Evolutionary conservation across 1,139 yeast genomes (phyloP), one percentile per base, ranked within the genome.

Genomic region (Pneumocystis jirovecii): DNA sequence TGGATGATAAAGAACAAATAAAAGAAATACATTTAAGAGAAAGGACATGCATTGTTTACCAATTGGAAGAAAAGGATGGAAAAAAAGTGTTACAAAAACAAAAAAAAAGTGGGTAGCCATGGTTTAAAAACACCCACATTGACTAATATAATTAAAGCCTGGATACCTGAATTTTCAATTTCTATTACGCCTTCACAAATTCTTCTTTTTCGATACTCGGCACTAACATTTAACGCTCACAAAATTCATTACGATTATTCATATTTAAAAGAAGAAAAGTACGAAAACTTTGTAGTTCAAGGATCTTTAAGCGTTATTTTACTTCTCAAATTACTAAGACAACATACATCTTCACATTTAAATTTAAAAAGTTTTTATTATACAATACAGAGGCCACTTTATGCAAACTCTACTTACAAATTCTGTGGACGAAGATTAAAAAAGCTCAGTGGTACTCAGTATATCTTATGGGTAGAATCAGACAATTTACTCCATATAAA

Each of bases 191-290:
- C 78, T 1, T 68, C 77, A 12, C 72, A 67, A 65, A 71, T 72
- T 17, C 69, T 78, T 61, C 74, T 84, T 34, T 78, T 85, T 70
- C 77, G 89, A 68, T 89, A 84, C 75, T 85, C 93, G 61, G 85
- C 87, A 57, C 74, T 91, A 66, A 85, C 95, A 0, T 84, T 84
- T 75, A 93, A 93, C 73, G 79, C 93, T 5, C 98, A 93, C 74
- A 81, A 81, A 66, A 87, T 93, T 61, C 98, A 93, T 74, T 83
- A 83, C 72, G 88, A 88, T 71, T 74, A 75, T 1, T 70, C 70
- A 0, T 88, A 88, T 72, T 79, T 87, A 39, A 60, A 60, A 42
- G 45, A 39, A 39, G 61, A 60, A 60, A 42, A 42, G 12, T 60
- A 60, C 17, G 12, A 39, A 25, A 60, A 39, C 12, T 25, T 42